Evolutionary conservation across 2,329 filamentous ascomycete genomes (phyloP).

Genomic region (Ambrosiella xylebori): DNA sequence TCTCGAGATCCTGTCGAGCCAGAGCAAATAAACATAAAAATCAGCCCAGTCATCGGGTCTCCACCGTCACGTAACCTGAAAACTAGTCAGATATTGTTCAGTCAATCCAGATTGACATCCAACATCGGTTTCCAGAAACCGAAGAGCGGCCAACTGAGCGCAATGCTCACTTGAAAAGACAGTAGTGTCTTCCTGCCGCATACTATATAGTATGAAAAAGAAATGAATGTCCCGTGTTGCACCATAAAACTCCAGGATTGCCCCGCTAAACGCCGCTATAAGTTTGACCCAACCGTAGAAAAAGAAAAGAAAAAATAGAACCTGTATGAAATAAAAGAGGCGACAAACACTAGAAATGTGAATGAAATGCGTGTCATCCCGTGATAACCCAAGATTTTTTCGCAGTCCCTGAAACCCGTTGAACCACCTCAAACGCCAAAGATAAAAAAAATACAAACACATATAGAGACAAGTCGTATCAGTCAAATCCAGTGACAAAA

Average conservation of each 20-base stretch:
- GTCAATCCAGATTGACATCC: conserved; percentile 5
- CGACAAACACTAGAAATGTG: conserved; percentile 12
- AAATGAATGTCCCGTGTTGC: neutral
- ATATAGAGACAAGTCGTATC: conserved; percentile 11
- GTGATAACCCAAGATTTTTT: conserved; percentile 2
- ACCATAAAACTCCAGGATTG: conserved; percentile 5
- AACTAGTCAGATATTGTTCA: conserved; percentile 11
- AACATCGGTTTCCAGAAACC: conserved; percentile 2
- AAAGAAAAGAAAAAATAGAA: conserved; percentile 14
- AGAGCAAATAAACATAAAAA: neutral
- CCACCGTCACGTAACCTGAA: neutral
- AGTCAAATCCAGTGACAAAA: neutral
- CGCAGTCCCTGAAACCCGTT: neutral
- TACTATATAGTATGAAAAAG: neutral
- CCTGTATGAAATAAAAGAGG: conserved; percentile 12
- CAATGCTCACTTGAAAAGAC: neutral
- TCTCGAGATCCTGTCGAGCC: neutral
- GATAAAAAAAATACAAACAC: conserved; percentile 13
- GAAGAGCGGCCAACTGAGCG: neutral
- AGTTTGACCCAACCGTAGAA: conserved; percentile 1
- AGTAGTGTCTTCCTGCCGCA: too few relatives aligned
- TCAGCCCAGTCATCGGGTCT: neutral
- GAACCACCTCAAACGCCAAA: conserved; percentile 4
- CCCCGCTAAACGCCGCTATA: conserved; percentile 11
- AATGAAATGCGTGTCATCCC: conserved; percentile 4